A percentile compares a stretch with the other conserved stretches of the same genome.
Conservation (phyloP, 495 filamentous ascomycete genomes). For the Tricharina praecox region DNA sequence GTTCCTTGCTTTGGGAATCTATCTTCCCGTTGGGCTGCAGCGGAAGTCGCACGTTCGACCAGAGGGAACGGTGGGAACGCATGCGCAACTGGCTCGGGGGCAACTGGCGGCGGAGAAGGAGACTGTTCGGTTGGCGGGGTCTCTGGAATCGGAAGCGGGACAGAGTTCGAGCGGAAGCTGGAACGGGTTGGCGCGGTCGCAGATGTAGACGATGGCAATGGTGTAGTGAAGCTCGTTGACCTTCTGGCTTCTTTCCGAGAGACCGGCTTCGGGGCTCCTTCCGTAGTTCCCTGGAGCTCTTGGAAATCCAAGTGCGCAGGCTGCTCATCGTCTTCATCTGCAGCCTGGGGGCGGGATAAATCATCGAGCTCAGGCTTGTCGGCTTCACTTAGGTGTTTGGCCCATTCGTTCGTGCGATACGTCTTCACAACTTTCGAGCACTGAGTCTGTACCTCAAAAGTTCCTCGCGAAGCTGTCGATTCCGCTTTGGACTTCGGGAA, state of each 20-base stretch:
- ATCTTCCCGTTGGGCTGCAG: background rate
- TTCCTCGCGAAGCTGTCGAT: constrained; percentile 5
- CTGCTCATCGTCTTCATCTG: constrained; percentile 35
- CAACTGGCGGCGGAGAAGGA: background rate
- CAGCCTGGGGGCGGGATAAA: no score
- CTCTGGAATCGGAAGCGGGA: background rate
- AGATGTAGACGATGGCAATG: background rate
- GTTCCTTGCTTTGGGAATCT: constrained; percentile 29
- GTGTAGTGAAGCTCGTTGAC: background rate
- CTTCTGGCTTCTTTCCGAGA: constrained; percentile 9
- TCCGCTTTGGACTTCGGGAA: constrained; percentile 13
- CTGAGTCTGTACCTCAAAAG: constrained; percentile 9
- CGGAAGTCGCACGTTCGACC: background rate
- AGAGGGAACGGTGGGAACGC: background rate
- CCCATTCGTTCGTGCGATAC: constrained; percentile 93
- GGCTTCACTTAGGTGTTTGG: constrained; percentile 67
- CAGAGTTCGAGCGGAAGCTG: background rate
- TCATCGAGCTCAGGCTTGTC: constrained; percentile 59
- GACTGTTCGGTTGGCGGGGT: background rate
- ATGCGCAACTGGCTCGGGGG: background rate
- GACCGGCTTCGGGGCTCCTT: constrained; percentile 30
- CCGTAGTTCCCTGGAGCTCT: constrained; percentile 53
- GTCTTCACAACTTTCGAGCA: constrained; percentile 55
- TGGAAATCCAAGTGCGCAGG: constrained; percentile 46
- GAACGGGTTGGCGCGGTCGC: background rate